Base-by-base conservation (phyloP, 106 monocot species). In the Gastrodia elata region DNA sequence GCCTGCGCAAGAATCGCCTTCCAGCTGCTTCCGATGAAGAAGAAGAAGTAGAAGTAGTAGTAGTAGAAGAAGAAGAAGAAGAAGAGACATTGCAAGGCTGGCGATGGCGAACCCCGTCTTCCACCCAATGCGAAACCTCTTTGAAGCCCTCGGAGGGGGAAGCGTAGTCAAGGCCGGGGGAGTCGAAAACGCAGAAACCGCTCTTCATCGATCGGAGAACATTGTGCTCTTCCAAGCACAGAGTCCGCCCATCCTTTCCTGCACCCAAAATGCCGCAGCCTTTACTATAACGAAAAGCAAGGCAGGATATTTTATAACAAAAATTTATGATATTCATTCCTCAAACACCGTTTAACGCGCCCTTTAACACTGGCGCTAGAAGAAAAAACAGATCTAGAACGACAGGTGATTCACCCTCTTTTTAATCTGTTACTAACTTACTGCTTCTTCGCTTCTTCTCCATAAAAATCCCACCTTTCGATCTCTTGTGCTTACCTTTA, bases 181-280 rank as follows among this genome's bases (percentile, higher is more conserved):
- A 83, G 46, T 89, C 89, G 75, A 83, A 89, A 20, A 89, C 81
- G 75, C 89, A 89, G 83, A 89, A 89, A 38, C 89, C 89, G 56
- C 71, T 81, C 61, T 78, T 75, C 74, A 74, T 68, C 1, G 89
- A 83, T 2, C 89, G 76, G 39, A 89, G 72, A 57, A 89, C 89
- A 59, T 89, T 89, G 79, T 89, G 89, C 77, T 89, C 89, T 74
- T 89, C 89, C 76, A 89, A 70, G 74, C 73, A 81, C 34, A 55
- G 39, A 22, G 85, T 86, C 24, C 83, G 56, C 44, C 83, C 80
- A 1, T 76, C 78, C 32, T 64, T 83, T 10, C 75, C 88, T 88
- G 70, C 64, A 44, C 43, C 43, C 8, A 15, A 44, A 15, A 44
- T n/a, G n/a, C n/a, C n/a, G n/a, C n/a, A n/a, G n/a, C n/a, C n/a